These are phyloP conservation scores for Candida parachauliodes DNA, from an alignment of 805 yeast species.

Conservation along the genomic window DNA sequence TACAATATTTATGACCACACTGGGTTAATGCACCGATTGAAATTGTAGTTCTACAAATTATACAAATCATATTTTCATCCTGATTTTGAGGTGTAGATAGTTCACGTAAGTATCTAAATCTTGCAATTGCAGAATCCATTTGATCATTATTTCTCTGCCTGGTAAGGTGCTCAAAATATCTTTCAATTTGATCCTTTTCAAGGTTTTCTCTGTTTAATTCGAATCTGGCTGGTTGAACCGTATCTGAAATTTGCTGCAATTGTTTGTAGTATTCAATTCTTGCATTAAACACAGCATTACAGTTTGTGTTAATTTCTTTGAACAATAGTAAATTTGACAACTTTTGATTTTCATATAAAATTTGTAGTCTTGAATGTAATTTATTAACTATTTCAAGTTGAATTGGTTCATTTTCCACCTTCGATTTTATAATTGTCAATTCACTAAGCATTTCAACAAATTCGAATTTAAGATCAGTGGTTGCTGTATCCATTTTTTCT, in stretches of 20 bases:
- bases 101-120: constrained; percentile 31
- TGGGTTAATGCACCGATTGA: constrained; percentile 74
- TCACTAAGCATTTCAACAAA: constrained; percentile 23
- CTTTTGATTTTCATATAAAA: constrained; percentile 42
- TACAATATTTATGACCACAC: constrained; percentile 92
- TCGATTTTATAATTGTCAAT: constrained; percentile 20
- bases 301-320: constrained; percentile 46
- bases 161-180: not conserved
- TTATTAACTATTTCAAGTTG: constrained; percentile 19
- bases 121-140: constrained; percentile 31
- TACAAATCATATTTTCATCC: constrained; percentile 52
- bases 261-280: constrained; percentile 80
- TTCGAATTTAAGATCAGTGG: constrained; percentile 27
- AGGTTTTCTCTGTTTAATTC: constrained; percentile 16
- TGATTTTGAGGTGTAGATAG: constrained; percentile 13
- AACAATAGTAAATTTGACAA: constrained; percentile 37
- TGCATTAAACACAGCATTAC: constrained; percentile 71
- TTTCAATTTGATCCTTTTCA: not conserved
- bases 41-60: constrained; percentile 73
- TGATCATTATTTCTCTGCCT: not conserved
- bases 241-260: constrained; percentile 82
- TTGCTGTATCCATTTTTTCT: constrained; percentile 19
- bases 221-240: constrained; percentile 46
- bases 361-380: constrained; percentile 21
- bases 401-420: constrained; percentile 15